Evolutionary conservation across 768 basidiomycete genomes (phyloP).

Genomic region (Gloeophyllum trabeum): DNA sequence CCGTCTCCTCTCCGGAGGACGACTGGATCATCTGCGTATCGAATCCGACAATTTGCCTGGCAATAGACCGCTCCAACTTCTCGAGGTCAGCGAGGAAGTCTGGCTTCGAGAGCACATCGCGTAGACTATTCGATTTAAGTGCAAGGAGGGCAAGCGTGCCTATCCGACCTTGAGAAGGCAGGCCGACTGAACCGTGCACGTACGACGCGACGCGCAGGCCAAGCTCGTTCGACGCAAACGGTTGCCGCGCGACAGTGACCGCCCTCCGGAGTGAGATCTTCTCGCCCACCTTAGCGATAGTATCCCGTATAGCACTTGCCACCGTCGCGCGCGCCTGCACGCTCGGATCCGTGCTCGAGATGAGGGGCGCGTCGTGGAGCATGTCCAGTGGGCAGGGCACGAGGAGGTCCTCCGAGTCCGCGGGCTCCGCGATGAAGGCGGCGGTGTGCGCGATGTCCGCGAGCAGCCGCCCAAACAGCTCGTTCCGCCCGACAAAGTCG

Average conservation of each 20-base stretch:
- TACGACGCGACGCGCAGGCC: conserved; percentile 45
- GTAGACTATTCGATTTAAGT: conserved; percentile 36
- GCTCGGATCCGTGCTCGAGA: conserved; percentile 23
- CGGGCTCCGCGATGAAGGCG: conserved; percentile 56
- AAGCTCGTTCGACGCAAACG: conserved; percentile 8
- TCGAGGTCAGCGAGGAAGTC: conserved; percentile 46
- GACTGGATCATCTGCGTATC: conserved; percentile 44
- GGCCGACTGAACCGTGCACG: conserved; percentile 43
- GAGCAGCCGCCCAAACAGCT: conserved; percentile 68
- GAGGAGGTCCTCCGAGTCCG: conserved; percentile 25
- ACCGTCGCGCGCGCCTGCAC: conserved; percentile 34
- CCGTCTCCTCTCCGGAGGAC: conserved; percentile 21
- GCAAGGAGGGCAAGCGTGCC: conserved; percentile 46
- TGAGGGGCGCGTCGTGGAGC: conserved; percentile 56
- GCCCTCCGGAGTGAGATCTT: conserved; percentile 66
- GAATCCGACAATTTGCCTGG: conserved; percentile 79
- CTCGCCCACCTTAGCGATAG: conserved; percentile 71
- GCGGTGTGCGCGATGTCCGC: conserved; percentile 76
- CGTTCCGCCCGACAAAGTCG: conserved; percentile 87
- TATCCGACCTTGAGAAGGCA: conserved; percentile 43
- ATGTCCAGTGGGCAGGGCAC: conserved; percentile 38
- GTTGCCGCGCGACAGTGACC: conserved; percentile 21
- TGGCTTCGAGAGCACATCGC: conserved; percentile 29
- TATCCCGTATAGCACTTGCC: conserved; percentile 49
- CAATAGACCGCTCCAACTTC: conserved; percentile 63